A percentile compares a stretch with the other conserved stretches of the same genome.
These are phyloP conservation scores for Phytophthora pinifolia DNA, from an alignment of 352 stramenopile species.

Conservation along the genomic window DNA sequence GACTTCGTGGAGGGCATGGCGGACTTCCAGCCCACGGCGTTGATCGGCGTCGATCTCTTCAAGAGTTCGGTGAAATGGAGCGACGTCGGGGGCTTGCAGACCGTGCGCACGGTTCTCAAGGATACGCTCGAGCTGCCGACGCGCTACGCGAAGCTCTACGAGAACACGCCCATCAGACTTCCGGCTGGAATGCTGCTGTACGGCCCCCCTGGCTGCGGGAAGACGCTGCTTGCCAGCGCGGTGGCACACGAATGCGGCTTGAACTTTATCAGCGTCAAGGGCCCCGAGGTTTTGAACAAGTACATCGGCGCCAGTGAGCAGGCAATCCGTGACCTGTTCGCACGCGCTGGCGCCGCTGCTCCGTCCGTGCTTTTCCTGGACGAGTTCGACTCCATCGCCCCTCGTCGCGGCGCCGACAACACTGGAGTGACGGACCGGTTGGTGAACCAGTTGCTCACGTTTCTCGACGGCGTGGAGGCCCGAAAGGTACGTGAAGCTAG, in stretches of 20 bases:
- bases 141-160: constrained; percentile 77
- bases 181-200: constrained; percentile 89
- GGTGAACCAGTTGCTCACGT: constrained; percentile 98
- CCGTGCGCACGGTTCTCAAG: constrained; percentile 84
- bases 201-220: constrained; percentile 90
- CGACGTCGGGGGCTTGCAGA: constrained; percentile 82
- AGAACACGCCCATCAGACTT: constrained; percentile 80
- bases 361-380: constrained; percentile 85
- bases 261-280: constrained; percentile 92
- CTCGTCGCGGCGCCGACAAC: constrained; percentile 91
- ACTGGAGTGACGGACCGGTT: constrained; percentile 96
- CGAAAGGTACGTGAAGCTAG: constrained; percentile 48
- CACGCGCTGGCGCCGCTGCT: constrained; percentile 65
- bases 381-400: constrained; percentile 96
- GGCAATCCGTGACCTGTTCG: constrained; percentile 87
- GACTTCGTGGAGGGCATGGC: constrained; percentile 79
- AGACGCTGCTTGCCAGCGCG: constrained; percentile 86
- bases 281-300: constrained; percentile 89
- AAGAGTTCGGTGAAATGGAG: constrained; percentile 87
- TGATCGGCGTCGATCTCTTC: constrained; percentile 82
- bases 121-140: constrained; percentile 89
- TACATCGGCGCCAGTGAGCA: constrained; percentile 92
- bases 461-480: constrained; percentile 96
- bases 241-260: constrained; percentile 86
- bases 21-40: constrained; percentile 78